Percentiles rank a stretch among this genome's conserved stretches.
Evolutionary conservation across 495 filamentous ascomycete genomes (phyloP).

Genomic region (Neurospora terricola): DNA sequence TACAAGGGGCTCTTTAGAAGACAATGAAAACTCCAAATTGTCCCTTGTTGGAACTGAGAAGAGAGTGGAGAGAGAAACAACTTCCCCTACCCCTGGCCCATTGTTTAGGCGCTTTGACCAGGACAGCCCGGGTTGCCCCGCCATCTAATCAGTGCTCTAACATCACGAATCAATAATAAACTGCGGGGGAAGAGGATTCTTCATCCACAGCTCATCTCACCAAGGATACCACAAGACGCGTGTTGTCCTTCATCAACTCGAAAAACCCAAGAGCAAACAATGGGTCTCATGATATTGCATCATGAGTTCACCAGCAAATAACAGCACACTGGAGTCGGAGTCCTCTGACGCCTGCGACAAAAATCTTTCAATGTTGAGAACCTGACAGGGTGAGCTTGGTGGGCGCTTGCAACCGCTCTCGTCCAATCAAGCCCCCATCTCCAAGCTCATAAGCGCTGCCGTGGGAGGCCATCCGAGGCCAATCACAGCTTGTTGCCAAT

Average conservation of each 20-base stretch:
- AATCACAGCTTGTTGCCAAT: constrained; percentile 18
- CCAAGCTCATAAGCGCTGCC: constrained; percentile 21
- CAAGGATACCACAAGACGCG: not conserved
- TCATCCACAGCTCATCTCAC: not conserved
- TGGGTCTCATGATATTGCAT: not conserved
- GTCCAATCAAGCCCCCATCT: constrained; percentile 13
- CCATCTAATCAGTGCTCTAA: not conserved
- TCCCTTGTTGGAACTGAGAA: not conserved
- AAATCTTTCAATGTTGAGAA: not conserved
- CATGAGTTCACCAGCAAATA: not conserved
- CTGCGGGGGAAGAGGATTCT: not conserved
- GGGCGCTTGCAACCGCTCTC: constrained; percentile 16
- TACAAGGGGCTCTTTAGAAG: not conserved
- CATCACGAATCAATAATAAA: not conserved
- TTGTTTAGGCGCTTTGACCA: not conserved
- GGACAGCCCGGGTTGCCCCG: not conserved
- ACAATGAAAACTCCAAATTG: not conserved
- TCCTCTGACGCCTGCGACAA: not conserved
- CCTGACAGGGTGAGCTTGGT: not conserved
- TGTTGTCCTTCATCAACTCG: not conserved
- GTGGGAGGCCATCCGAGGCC: constrained; percentile 9
- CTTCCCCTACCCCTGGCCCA: not conserved
- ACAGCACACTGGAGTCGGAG: not conserved
- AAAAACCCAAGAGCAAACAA: not conserved
- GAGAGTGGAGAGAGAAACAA: not conserved